Percentiles rank a stretch among this genome's conserved stretches.
Conservation (phyloP, 805 yeast genomes). For the Myxozyma kluyveri region DNA sequence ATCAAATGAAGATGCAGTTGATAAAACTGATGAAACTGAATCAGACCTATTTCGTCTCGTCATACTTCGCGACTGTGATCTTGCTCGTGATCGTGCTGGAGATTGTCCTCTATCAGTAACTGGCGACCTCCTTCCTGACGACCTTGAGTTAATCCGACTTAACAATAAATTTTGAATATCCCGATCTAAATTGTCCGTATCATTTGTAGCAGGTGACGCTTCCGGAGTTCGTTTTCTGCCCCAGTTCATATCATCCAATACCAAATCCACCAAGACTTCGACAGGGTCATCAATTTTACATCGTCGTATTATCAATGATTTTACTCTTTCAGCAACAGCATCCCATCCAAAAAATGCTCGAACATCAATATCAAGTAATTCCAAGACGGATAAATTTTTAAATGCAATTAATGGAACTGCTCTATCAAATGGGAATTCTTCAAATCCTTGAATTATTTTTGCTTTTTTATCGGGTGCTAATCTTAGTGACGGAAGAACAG, state of each 20-base stretch:
- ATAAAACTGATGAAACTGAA: conserved; percentile 13
- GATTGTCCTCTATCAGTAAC: neutral
- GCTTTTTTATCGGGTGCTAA: conserved; percentile 60
- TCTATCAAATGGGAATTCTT: conserved; percentile 70
- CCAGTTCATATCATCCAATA: conserved; percentile 52
- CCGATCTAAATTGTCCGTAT: neutral
- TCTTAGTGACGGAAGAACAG: conserved; percentile 62
- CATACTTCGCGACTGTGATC: conserved; percentile 8
- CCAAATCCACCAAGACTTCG: conserved; percentile 48
- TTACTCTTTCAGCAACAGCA: conserved; percentile 50
- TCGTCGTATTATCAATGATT: conserved; percentile 54
- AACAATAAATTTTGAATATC: neutral
- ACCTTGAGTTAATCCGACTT: neutral
- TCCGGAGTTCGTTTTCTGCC: conserved; percentile 41
- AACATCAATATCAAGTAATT: conserved; percentile 58
- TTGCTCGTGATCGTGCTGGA: neutral
- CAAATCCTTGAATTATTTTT: conserved; percentile 57
- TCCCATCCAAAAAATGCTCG: conserved; percentile 69
- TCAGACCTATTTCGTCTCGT: conserved; percentile 3
- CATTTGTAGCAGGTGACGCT: conserved; percentile 1
- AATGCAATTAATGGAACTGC: conserved; percentile 62
- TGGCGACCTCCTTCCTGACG: neutral
- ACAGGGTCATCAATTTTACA: conserved; percentile 51
- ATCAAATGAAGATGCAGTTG: conserved; percentile 31
- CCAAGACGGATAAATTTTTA: conserved; percentile 61